Evolutionary conservation across 1,284 basidiomycete genomes (phyloP).

Genomic region (Ceraceosorus guamensis): DNA sequence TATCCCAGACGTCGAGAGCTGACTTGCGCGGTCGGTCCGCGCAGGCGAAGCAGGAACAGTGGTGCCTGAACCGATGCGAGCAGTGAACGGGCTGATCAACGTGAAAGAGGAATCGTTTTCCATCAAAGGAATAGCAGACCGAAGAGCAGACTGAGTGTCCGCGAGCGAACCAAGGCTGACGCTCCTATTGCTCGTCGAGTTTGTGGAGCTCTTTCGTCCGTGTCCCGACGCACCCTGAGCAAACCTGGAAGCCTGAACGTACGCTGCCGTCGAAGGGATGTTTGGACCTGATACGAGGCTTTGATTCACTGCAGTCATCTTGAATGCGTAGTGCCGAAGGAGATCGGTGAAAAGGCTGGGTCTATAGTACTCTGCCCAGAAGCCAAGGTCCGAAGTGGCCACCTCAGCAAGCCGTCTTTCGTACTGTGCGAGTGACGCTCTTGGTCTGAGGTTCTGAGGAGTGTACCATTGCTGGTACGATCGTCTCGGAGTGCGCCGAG

Average conservation of each 20-base stretch:
- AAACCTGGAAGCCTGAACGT: not conserved
- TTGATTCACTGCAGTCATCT: slow-evolving; percentile 47
- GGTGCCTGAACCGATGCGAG: not conserved
- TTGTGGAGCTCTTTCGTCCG: not conserved
- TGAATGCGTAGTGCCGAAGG: slow-evolving; percentile 45
- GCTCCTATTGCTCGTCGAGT: not conserved
- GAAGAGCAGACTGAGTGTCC: not conserved
- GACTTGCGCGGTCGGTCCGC: not conserved
- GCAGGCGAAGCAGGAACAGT: no score
- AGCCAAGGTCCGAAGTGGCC: slow-evolving; percentile 31
- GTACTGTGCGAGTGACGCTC: slow-evolving; percentile 19
- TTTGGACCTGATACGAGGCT: not conserved
- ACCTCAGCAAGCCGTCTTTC: slow-evolving; percentile 26
- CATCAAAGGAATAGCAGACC: not conserved
- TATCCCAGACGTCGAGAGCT: slow-evolving; percentile 6
- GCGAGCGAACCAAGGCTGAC: not conserved
- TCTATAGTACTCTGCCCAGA: slow-evolving; percentile 47
- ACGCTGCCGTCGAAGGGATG: not conserved
- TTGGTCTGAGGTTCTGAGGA: slow-evolving; percentile 21
- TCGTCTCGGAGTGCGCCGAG: not conserved
- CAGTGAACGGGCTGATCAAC: slow-evolving; percentile 12
- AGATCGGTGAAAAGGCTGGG: slow-evolving; percentile 45
- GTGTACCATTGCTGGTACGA: slow-evolving; percentile 34
- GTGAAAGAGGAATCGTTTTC: not conserved
- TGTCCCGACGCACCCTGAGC: not conserved